Conservation (phyloP, 2,329 filamentous ascomycete genomes). For the Neofusicoccum ribis region DNA sequence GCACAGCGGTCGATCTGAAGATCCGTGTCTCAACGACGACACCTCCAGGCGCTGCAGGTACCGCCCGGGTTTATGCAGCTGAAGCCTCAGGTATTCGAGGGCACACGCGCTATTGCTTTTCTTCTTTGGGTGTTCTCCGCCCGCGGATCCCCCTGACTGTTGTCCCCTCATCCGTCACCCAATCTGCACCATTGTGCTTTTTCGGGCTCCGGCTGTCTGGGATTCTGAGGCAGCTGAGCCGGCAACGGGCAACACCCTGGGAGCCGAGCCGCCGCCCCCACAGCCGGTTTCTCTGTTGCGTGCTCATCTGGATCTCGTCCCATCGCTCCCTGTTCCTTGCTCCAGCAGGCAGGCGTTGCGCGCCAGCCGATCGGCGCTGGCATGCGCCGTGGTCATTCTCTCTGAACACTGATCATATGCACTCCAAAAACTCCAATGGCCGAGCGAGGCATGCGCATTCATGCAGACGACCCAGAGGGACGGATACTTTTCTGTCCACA, state of each 20-base stretch:
- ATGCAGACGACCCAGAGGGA: not conserved
- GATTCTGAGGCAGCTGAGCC: not conserved
- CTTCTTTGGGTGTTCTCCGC: not conserved
- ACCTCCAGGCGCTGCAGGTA: not conserved
- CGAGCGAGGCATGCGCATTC: not conserved
- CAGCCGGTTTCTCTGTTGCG: not conserved
- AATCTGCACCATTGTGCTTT: constrained; percentile 29
- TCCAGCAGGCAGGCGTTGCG: not conserved
- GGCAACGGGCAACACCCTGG: constrained; percentile 3
- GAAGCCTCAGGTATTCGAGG: not conserved
- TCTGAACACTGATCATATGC: not conserved
- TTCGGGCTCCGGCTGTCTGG: constrained; percentile 22
- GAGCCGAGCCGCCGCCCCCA: constrained; percentile 11
- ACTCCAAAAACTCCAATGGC: not conserved
- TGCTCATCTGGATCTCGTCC: not conserved
- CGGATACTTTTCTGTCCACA: constrained; percentile 7
- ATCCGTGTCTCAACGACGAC: not conserved
- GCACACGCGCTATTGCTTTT: not conserved
- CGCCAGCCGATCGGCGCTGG: not conserved
- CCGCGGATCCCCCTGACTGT: not conserved
- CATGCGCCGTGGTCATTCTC: not conserved
- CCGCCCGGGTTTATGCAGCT: not conserved
- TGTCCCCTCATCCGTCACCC: not conserved
- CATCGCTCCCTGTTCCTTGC: not conserved
- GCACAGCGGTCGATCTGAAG: constrained; percentile 7